A percentile compares a stretch with the other conserved stretches of the same genome.
phyloP scores from a whole-genome alignment of 2,329 filamentous ascomycete species.

The Sporothrix globosa region DNA sequence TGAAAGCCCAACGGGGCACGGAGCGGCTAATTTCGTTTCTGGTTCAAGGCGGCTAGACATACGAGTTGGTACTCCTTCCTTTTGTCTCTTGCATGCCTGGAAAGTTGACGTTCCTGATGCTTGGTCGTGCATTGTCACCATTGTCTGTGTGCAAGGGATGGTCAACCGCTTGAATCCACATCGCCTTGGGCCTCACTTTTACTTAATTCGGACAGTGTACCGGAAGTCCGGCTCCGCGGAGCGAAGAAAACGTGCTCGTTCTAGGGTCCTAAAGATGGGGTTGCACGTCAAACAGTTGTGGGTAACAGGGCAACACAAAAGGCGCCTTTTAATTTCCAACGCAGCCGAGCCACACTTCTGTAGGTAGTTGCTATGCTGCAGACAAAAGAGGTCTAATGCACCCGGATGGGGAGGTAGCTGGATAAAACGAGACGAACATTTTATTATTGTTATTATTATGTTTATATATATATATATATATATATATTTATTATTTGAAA shows the following conservation, averaged over 20 bases:
- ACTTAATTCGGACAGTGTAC: not conserved
- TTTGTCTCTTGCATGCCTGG: too few relatives aligned
- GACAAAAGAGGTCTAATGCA: not conserved
- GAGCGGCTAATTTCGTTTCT: not conserved
- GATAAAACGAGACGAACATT: too few relatives aligned
- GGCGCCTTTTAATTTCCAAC: constrained; percentile 10
- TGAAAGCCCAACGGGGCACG: not conserved
- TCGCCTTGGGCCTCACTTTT: constrained; percentile 13
- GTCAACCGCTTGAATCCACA: not conserved
- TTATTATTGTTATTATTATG: too few relatives aligned
- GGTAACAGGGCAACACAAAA: not conserved
- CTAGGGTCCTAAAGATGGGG: not conserved
- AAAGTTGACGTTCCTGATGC: not conserved
- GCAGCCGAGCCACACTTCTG: not conserved
- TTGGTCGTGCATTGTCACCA: constrained; percentile 1
- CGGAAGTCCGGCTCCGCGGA: not conserved
- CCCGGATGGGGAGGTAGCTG: not conserved
- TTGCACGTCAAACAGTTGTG: not conserved
- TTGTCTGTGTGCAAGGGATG: constrained; percentile 4
- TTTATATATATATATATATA: too few relatives aligned
- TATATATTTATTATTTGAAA: too few relatives aligned
- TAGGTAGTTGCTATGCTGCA: not conserved
- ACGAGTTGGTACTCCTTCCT: not conserved
- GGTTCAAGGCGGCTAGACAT: not conserved
- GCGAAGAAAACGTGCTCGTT: not conserved